Evolutionary conservation across 1,284 basidiomycete species (phyloP).

Genomic region (Cutaneotrichosporon sp.): DNA sequence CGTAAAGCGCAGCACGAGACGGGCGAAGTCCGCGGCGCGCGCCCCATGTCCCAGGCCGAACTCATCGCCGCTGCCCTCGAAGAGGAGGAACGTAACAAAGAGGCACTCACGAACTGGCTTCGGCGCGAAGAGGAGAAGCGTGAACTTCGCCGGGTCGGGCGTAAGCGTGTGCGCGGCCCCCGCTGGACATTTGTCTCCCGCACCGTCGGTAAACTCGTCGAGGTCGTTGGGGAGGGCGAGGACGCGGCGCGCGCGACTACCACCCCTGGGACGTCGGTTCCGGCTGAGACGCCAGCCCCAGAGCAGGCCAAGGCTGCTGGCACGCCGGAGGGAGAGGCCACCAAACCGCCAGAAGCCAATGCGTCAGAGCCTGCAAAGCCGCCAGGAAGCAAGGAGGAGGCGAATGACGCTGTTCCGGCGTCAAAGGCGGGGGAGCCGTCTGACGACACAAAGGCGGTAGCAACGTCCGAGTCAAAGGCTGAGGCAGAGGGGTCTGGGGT

Average conservation of each 20-base stretch:
- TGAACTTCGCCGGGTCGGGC: slow-evolving; percentile 46
- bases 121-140: slow-evolving; percentile 51
- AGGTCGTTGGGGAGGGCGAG: slow-evolving; percentile 19
- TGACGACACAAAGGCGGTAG: no score
- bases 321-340: no score
- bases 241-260: neutral
- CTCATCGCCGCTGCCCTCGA: slow-evolving; percentile 53
- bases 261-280: neutral
- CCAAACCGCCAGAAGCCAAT: no score
- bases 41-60: slow-evolving; percentile 50
- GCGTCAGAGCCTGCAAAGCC: no score
- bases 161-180: slow-evolving; percentile 50
- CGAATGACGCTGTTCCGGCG: no score
- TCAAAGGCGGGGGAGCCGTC: no score
- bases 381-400: no score
- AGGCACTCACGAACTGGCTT: slow-evolving; percentile 50
- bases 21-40: slow-evolving; percentile 29
- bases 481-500: no score
- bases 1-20: slow-evolving; percentile 37
- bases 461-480: no score
- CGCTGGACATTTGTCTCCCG: slow-evolving; percentile 50
- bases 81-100: slow-evolving; percentile 52
- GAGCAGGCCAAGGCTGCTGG: neutral
- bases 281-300: neutral
- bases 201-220: slow-evolving; percentile 41